A percentile compares a stretch with the other conserved stretches of the same genome.
Evolutionary conservation across 2,329 filamentous ascomycete genomes (phyloP).

Genomic region (Dactylellina haptotyla): DNA sequence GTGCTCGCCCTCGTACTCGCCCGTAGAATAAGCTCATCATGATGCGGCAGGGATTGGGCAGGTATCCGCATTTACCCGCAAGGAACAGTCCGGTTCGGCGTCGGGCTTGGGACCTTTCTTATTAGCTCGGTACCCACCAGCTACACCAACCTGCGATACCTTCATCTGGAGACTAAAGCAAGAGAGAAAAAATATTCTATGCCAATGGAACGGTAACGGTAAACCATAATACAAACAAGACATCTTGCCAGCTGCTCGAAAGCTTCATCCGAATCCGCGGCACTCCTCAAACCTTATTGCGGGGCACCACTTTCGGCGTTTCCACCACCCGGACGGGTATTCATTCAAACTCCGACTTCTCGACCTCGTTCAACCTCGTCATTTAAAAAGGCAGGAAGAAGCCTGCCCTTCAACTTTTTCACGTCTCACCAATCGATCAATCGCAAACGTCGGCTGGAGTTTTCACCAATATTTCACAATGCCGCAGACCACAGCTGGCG

Average conservation of each 20-base stretch:
- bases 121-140: no score
- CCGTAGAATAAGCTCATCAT: not conserved
- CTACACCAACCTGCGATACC: not conserved
- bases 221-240: not conserved
- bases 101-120: no score
- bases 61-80: slow-evolving; percentile 48
- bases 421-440: not conserved
- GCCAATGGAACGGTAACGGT: slow-evolving; percentile 3
- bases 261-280: slow-evolving; percentile 11
- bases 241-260: no score
- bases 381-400: no score
- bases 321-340: no score
- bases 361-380: not conserved
- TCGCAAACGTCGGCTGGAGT: slow-evolving; percentile 59
- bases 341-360: not conserved
- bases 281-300: slow-evolving; percentile 11
- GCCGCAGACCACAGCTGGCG: slow-evolving; percentile 64
- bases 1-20: not conserved
- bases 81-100: slow-evolving; percentile 20
- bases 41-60: slow-evolving; percentile 24
- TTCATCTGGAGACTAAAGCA: not conserved
- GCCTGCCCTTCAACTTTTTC: not conserved
- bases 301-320: no score
- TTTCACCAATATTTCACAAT: slow-evolving; percentile 35
- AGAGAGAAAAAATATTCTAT: not conserved